Percentiles rank a stretch among this genome's conserved stretches.
Evolutionary conservation across 1,284 basidiomycete genomes (phyloP).

Genomic region (Xerocomus tenax): DNA sequence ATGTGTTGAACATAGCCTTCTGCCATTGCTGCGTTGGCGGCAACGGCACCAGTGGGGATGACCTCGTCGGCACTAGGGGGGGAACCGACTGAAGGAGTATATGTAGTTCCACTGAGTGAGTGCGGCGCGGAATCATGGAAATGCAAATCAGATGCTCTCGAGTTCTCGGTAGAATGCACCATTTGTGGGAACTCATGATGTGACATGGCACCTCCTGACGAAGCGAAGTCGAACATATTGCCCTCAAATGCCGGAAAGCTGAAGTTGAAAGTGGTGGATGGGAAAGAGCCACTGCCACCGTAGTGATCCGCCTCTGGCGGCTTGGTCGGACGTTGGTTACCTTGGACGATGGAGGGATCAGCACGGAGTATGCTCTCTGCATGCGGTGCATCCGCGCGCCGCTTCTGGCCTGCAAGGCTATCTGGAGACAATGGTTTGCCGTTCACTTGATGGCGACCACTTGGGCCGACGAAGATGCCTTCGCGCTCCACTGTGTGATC

Average conservation of each 20-base stretch:
- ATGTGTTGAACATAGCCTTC: slow-evolving; percentile 57
- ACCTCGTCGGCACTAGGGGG: slow-evolving; percentile 37
- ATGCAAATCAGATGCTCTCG: slow-evolving; percentile 24
- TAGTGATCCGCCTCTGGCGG: slow-evolving; percentile 32
- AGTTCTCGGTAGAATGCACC: slow-evolving; percentile 25
- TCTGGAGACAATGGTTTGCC: slow-evolving; percentile 61
- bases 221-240: slow-evolving; percentile 49
- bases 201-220: slow-evolving; percentile 21
- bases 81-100: slow-evolving; percentile 36
- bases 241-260: slow-evolving; percentile 62
- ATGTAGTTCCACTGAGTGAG: slow-evolving; percentile 31
- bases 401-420: slow-evolving; percentile 57
- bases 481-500: slow-evolving; percentile 77
- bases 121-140: slow-evolving; percentile 34
- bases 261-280: slow-evolving; percentile 71
- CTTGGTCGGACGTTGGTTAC: slow-evolving; percentile 24
- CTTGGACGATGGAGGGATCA: slow-evolving; percentile 57
- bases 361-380: slow-evolving; percentile 67
- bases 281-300: slow-evolving; percentile 50
- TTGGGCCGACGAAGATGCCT: slow-evolving; percentile 48
- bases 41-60: slow-evolving; percentile 54
- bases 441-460: slow-evolving; percentile 70
- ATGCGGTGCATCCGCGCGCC: slow-evolving; percentile 66
- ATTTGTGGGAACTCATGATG: slow-evolving; percentile 32
- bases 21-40: slow-evolving; percentile 55